Evolutionary conservation across 1,284 basidiomycete species (phyloP), one percentile per base, ranked within the genome.

Genomic region (Nidula niveotomentosa): DNA sequence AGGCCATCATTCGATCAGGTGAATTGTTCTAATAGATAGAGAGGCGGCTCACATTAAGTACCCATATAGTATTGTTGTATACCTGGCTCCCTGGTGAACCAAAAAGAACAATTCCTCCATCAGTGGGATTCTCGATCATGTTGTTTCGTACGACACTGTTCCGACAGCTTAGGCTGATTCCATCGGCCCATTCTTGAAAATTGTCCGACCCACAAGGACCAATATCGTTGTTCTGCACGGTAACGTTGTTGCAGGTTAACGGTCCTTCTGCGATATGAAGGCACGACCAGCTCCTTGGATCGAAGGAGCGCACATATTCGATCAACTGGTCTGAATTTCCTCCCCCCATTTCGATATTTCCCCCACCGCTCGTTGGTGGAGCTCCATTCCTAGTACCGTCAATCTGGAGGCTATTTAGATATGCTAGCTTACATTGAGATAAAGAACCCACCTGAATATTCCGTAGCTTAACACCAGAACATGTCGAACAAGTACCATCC

Each of bases 41-140:
- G 49, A 15, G 49, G 49, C 44, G 10, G 57, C 80, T 52, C 60
- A 88, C 88, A 52, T 81, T 88, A 45, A 84, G 74, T 6, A 88
- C 80, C 77, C 80, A 86, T 58, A 93, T 87, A 0, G 87, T 91
- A 55, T 77, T 78, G 53, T 78, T 77, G 58, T 87, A 80, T n/a
- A 94, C 83, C 46, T 81, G 74, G 1, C 85, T 85, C 1, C 87
- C 90, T 1, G 90, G 90, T 1, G 90, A 74, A n/a, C 91, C 92
- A 62, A 94, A 94, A 2, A 94, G 62, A 1, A 94, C 93, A 53
- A 93, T 90, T 2, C 86, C 90, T 8, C 90, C 90, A 64, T 94
- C 93, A 1, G 93, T 94, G 3, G 92, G 78, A 55, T 81, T 83
- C 58, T 81, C 78, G 52, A 95, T 76, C 69, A 83, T 78, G 68